A percentile compares a stretch with the other conserved stretches of the same genome.
Evolutionary conservation across 805 yeast genomes (phyloP).

Genomic region (Sugiyamaella marilandica): DNA sequence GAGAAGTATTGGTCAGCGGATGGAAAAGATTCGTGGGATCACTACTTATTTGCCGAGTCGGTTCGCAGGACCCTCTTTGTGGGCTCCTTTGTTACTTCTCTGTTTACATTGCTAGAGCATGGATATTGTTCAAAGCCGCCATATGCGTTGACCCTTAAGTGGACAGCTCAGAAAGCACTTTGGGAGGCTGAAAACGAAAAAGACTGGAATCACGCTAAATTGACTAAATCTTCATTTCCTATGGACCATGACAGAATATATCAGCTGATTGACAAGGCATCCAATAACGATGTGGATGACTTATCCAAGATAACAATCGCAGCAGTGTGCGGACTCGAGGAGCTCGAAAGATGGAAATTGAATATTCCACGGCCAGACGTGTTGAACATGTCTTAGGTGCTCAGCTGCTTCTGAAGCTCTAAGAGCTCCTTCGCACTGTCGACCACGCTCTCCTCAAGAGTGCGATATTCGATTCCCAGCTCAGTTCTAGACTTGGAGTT

Average conservation of each 20-base stretch:
- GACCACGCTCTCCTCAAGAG: conserved; percentile 4
- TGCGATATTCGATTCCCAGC: conserved; percentile 10
- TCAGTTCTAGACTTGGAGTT: conserved; percentile 7
- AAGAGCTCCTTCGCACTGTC: conserved; percentile 6
- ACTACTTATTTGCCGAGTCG: conserved; percentile 1
- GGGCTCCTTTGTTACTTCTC: neutral
- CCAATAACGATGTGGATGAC: neutral
- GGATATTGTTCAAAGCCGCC: neutral
- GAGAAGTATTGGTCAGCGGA: neutral
- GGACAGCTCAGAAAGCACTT: neutral
- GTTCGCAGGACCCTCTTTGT: neutral
- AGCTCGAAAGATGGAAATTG: neutral
- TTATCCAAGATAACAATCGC: neutral
- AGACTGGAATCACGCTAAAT: neutral
- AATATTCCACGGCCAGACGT: neutral
- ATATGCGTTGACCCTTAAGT: neutral
- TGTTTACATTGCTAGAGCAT: neutral
- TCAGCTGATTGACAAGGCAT: neutral
- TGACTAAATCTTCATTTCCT: neutral
- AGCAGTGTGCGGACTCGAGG: neutral
- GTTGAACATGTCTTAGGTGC: neutral
- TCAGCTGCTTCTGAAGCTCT: conserved; percentile 9
- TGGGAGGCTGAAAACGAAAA: neutral
- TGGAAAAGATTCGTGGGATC: neutral
- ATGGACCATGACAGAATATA: neutral